Base-by-base conservation (phyloP, 345 rosid genomes). In the Salix viminalis region DNA sequence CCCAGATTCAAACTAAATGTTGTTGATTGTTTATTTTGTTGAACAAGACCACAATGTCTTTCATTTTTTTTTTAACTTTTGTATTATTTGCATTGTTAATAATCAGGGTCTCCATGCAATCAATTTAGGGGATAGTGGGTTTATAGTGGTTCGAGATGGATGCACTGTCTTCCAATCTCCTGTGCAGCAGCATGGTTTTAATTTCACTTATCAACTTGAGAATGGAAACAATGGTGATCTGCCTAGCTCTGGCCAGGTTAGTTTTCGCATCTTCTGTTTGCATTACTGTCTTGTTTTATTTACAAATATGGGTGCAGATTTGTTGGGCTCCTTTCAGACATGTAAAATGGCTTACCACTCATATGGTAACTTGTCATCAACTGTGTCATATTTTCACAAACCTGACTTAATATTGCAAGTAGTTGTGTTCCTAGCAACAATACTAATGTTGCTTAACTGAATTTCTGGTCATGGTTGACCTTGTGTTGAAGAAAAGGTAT, bases 201-300 rank as follows among this genome's bases (percentile, higher is more conserved):
- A 96, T 83, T 92, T 96, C 81, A 91, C 99, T 5, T 96, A 87
- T 85, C 99, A 96, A 77, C 93, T 96, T 5, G 99, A 93, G 84
- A 79, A 88, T 81, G 99, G 99, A 80, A 81, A 80, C 34, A 87
- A 85, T 80, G 91, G 94, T 14, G 99, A 93, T 87, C 85, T 90
- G 77, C 99, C 99, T n/a, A 93, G 94, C 87, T 91, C 96, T 30
- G 99, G 98, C 73, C 91, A 92, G 97, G 99, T 93, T 74, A 79
- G 84, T 73, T 68, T 62, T 46, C 61, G 69, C 56, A 64, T 54
- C 48, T 42, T 42, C 37, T 72, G 8, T 5, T 21, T 28, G 10
- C 13, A 1, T 39, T 58, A 32, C 3, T 69, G 69, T 60, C 39
- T 34, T 52, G 4, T 34, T 71, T 23, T 39, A 14, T 32, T 5